These are phyloP conservation scores for Cucurbita maxima DNA, from an alignment of 306 rosid species.

Conservation along the genomic window DNA sequence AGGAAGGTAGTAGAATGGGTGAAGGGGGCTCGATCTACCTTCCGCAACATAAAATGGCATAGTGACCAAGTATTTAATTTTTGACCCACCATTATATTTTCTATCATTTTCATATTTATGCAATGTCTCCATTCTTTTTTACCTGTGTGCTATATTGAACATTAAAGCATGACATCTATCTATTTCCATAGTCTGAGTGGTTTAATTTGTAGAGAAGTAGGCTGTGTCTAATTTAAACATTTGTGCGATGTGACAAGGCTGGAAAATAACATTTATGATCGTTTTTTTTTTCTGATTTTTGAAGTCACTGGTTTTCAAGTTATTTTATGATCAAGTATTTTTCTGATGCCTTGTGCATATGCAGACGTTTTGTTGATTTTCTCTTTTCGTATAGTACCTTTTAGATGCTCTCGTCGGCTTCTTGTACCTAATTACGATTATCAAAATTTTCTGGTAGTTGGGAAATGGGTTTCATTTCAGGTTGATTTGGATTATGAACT, in stretches of 20 bases:
- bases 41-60: conserved; percentile 19
- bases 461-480: not conserved
- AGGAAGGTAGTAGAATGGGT: conserved; percentile 58
- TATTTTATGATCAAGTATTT: not conserved
- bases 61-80: conserved; percentile 19
- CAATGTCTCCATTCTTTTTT: not conserved
- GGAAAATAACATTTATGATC: not conserved
- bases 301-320: not conserved
- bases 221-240: not conserved
- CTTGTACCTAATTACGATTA: not conserved
- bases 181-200: not conserved
- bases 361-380: not conserved
- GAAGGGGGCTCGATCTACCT: conserved; percentile 27
- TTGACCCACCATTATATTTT: not conserved
- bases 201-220: not conserved
- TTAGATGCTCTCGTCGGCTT: not conserved
- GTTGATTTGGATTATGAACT: not conserved
- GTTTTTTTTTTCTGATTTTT: not conserved
- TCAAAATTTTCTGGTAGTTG: not conserved
- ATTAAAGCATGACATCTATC: not conserved
- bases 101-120: not conserved
- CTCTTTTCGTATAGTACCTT: not conserved
- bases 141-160: not conserved
- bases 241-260: not conserved
- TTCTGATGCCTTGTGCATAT: not conserved